These are phyloP conservation scores for Phialophora verrucosa DNA, from an alignment of 2,329 filamentous ascomycete species.

Conservation along the genomic window DNA sequence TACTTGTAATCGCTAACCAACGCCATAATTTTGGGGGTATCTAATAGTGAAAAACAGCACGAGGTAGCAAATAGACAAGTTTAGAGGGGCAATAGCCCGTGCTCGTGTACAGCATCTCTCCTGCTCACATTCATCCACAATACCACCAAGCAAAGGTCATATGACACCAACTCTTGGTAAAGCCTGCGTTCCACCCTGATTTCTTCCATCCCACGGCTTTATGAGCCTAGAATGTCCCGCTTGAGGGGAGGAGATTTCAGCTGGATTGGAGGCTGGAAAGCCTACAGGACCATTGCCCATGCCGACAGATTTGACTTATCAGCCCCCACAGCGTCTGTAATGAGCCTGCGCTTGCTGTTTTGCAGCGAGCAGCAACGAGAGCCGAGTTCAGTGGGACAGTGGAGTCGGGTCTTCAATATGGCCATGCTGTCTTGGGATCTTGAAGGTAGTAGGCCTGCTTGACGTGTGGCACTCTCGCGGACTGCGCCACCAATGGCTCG, in stretches of 20 bases:
- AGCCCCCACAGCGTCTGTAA: not conserved
- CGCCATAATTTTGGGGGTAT: slow-evolving; percentile 1
- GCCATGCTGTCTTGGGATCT: not conserved
- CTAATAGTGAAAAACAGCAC: not conserved
- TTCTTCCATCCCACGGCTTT: not conserved
- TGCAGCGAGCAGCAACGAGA: not conserved
- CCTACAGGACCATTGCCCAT: not conserved
- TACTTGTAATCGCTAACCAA: not conserved
- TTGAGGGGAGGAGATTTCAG: not conserved
- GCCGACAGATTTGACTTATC: not conserved
- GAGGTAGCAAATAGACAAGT: not conserved
- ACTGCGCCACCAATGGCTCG: slow-evolving; percentile 3
- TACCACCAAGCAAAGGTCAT: not conserved
- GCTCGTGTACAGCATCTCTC: not conserved
- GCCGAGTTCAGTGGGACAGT: not conserved
- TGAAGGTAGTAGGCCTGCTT: not conserved
- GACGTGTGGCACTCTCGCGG: not conserved
- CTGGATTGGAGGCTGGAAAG: not conserved
- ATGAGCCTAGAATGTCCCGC: not conserved
- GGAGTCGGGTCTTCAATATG: not conserved
- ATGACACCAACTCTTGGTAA: not conserved
- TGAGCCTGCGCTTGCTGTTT: not conserved
- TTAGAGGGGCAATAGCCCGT: not conserved
- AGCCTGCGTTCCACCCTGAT: not conserved
- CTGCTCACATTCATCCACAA: slow-evolving; percentile 1